phyloP scores from a whole-genome alignment of 495 filamentous ascomycete species.

The Oidiodendron maius region DNA sequence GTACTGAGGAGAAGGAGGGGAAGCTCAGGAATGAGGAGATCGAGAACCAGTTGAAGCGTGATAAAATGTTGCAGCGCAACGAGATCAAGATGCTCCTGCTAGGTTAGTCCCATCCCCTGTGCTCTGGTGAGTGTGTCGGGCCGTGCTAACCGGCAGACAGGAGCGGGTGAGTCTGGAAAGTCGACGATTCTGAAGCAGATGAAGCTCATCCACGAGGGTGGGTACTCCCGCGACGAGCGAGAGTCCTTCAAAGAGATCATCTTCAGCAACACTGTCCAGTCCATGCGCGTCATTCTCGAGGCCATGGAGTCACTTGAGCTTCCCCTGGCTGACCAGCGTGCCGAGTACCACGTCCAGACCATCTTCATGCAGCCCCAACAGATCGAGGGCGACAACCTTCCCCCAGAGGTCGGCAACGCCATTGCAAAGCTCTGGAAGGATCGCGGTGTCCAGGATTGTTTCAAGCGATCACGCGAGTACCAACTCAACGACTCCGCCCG shows the following conservation, averaged over 20 bases:
- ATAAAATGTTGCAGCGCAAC: constrained; percentile 92
- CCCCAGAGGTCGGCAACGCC: constrained; percentile 88
- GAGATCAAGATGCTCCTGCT: constrained; percentile 99
- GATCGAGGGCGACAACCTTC: constrained; percentile 91
- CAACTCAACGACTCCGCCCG: constrained; percentile 95
- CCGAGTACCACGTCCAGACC: constrained; percentile 91
- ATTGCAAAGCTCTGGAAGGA: constrained; percentile 94
- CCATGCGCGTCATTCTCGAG: constrained; percentile 92
- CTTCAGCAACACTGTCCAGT: constrained; percentile 96
- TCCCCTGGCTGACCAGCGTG: constrained; percentile 77
- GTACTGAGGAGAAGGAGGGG: constrained; percentile 99
- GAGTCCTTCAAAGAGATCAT: constrained; percentile 94
- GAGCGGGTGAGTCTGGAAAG: constrained; percentile 99
- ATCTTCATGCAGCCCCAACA: constrained; percentile 95
- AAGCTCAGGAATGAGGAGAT: constrained; percentile 99
- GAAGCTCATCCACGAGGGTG: constrained; percentile 83
- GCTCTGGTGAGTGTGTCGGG: not conserved
- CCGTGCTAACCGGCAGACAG: constrained; percentile 38
- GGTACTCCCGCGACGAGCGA: constrained; percentile 71
- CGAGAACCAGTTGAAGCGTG: constrained; percentile 93
- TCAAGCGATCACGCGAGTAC: constrained; percentile 92
- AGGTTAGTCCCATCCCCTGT: constrained; percentile 74
- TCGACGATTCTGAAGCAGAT: constrained; percentile 99
- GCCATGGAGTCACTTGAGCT: constrained; percentile 93
- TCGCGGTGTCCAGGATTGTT: constrained; percentile 90